A percentile compares a stretch with the other conserved stretches of the same genome.
Evolutionary conservation across 257 asterid genomes (phyloP).

Genomic region (Dorcoceras hygrometricum): DNA sequence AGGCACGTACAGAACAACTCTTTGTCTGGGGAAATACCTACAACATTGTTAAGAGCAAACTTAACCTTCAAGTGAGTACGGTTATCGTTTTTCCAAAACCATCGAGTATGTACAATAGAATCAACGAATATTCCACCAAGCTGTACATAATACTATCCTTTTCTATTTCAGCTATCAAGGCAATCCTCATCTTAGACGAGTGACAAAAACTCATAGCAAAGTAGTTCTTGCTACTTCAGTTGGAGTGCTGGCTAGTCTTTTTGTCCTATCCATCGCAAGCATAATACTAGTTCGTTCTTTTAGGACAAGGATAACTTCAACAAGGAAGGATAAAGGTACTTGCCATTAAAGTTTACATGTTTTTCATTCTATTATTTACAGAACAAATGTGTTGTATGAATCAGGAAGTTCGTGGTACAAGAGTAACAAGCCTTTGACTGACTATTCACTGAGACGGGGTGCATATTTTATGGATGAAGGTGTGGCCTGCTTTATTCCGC

Average conservation of each 20-base stretch:
- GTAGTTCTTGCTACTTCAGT: conserved; percentile 50
- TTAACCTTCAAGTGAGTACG: conserved; percentile 61
- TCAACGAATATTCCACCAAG: neutral
- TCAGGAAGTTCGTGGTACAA: conserved; percentile 60
- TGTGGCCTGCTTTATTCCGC: conserved; percentile 79
- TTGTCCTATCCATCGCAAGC: conserved; percentile 55
- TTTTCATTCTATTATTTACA: conserved; percentile 5
- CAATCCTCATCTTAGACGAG: conserved; percentile 57
- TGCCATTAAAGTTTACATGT: neutral
- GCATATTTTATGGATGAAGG: conserved; percentile 84
- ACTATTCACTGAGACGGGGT: conserved; percentile 53
- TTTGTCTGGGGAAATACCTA: conserved; percentile 73
- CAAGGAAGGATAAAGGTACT: conserved; percentile 48
- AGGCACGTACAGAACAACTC: conserved; percentile 86
- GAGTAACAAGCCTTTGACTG: conserved; percentile 49
- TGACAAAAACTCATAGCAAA: conserved; percentile 37
- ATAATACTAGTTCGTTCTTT: conserved; percentile 44
- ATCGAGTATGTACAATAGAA: neutral
- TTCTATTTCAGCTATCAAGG: conserved; percentile 62
- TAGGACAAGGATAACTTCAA: conserved; percentile 37
- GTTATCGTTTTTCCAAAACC: conserved; percentile 13
- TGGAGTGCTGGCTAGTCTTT: conserved; percentile 54
- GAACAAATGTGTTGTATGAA: conserved; percentile 12
- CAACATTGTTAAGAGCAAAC: conserved; percentile 56
- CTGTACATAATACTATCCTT: conserved; percentile 1